phyloP scores from a whole-genome alignment of 2,329 filamentous ascomycete species.

The Aureobasidium sp. region DNA sequence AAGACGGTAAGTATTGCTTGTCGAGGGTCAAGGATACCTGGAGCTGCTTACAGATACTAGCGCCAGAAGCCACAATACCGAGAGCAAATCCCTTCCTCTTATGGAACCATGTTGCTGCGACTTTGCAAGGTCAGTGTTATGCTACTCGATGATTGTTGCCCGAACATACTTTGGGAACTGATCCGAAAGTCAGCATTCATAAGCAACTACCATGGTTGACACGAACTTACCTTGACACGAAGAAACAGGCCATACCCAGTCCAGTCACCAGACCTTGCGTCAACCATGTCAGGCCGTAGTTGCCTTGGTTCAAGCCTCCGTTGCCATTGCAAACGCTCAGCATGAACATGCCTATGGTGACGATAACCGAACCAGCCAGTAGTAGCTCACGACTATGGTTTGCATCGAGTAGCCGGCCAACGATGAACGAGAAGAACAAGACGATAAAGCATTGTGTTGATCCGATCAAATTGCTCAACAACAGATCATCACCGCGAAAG shows the following conservation, averaged over 20 bases:
- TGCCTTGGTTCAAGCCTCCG: conserved; percentile 30
- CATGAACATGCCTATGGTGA: conserved; percentile 40
- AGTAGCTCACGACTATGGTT: conserved; percentile 37
- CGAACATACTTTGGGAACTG: conserved; percentile 41
- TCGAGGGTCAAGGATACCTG: background rate
- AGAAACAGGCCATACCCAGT: conserved; percentile 47
- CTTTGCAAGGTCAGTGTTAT: conserved; percentile 24
- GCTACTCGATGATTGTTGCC: background rate
- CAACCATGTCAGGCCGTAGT: conserved; percentile 39
- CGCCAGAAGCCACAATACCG: conserved; percentile 45
- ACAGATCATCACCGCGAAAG: conserved; percentile 33
- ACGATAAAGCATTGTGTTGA: conserved; percentile 43
- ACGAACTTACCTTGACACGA: conserved; percentile 33
- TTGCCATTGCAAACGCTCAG: conserved; percentile 37
- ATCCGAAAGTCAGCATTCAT: background rate
- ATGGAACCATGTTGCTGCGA: conserved; percentile 45
- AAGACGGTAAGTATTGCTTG: background rate
- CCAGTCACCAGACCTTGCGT: conserved; percentile 43
- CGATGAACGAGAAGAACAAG: conserved; percentile 38
- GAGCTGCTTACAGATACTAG: conserved; percentile 33
- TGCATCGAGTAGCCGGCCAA: conserved; percentile 45
- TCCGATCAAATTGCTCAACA: conserved; percentile 42
- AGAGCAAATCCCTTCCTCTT: conserved; percentile 42
- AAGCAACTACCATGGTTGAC: too few relatives aligned
- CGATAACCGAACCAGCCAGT: conserved; percentile 35